These are phyloP conservation scores for Cryptococcus wingfieldii DNA, from an alignment of 1,284 basidiomycete species.

Conservation along the genomic window DNA sequence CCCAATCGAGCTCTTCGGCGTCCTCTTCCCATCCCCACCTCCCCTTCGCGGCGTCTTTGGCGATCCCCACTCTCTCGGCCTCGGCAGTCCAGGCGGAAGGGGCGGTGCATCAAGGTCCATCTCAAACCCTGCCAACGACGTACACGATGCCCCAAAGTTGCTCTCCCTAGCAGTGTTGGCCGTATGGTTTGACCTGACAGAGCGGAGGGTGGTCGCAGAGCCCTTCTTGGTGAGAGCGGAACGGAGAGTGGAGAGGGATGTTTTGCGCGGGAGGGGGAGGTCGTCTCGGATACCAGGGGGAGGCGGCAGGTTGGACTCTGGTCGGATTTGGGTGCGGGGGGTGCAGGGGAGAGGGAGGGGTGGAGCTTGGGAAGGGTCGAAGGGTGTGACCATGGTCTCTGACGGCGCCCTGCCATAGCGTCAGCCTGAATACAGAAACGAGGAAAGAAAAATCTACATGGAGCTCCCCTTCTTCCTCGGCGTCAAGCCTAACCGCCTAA, in stretches of 20 bases:
- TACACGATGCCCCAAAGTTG: no score
- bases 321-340: no score
- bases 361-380: not conserved
- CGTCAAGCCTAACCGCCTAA: constrained; percentile 27
- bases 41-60: constrained; percentile 6
- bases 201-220: constrained; percentile 22
- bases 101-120: constrained; percentile 11
- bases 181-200: constrained; percentile 9
- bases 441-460: constrained; percentile 5
- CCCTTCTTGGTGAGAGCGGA: constrained; percentile 21
- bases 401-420: not conserved
- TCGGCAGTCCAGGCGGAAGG: constrained; percentile 6
- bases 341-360: constrained; percentile 5
- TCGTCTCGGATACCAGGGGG: constrained; percentile 1
- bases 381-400: not conserved
- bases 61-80: constrained; percentile 5
- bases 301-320: no score
- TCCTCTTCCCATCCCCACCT: constrained; percentile 6
- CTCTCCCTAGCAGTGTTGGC: not conserved
- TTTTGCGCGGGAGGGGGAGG: constrained; percentile 18
- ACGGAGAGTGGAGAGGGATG: constrained; percentile 21
- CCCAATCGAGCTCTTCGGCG: constrained; percentile 25
- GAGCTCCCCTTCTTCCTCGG: constrained; percentile 24
- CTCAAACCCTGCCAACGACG: constrained; percentile 4
- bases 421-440: not conserved